A percentile compares a stretch with the other conserved stretches of the same genome.
Conservation (phyloP, 2,329 filamentous ascomycete species). For the Alternaria dauci region DNA sequence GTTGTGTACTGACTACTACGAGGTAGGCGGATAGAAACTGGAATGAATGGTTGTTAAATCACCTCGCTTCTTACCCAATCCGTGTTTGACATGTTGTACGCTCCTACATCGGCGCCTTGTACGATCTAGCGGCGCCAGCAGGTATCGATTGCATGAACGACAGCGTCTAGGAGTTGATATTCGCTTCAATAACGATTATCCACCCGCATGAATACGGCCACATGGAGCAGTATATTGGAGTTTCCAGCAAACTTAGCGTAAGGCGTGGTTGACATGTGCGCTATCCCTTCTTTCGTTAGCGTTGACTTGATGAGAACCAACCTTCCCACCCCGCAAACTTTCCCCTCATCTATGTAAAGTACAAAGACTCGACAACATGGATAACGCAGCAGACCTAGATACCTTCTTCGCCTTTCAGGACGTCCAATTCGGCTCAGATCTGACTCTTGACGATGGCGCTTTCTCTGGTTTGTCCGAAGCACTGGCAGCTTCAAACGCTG, state of each 20-base stretch:
- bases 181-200: not conserved
- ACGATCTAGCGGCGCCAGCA: too few relatives aligned
- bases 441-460: conserved; percentile 7
- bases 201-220: not conserved
- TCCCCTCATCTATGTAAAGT: not conserved
- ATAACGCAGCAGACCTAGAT: not conserved
- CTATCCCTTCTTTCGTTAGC: conserved; percentile 15
- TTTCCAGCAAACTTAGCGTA: not conserved
- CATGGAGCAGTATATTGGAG: not conserved
- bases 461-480: conserved; percentile 16
- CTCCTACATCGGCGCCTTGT: too few relatives aligned
- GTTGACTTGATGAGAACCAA: not conserved
- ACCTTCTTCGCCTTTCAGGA: conserved; percentile 1
- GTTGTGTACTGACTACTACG: not conserved
- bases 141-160: too few relatives aligned
- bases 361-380: not conserved
- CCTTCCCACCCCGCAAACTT: conserved; percentile 4
- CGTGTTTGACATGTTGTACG: too few relatives aligned
- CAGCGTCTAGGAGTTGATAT: not conserved
- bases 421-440: not conserved
- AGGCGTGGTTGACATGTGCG: conserved; percentile 21
- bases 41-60: too few relatives aligned
- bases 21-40: too few relatives aligned
- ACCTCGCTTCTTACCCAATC: too few relatives aligned
- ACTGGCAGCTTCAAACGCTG: conserved; percentile 1